phyloP scores from a whole-genome alignment of 2,329 filamentous ascomycete species.

The Volutella citrinella region DNA sequence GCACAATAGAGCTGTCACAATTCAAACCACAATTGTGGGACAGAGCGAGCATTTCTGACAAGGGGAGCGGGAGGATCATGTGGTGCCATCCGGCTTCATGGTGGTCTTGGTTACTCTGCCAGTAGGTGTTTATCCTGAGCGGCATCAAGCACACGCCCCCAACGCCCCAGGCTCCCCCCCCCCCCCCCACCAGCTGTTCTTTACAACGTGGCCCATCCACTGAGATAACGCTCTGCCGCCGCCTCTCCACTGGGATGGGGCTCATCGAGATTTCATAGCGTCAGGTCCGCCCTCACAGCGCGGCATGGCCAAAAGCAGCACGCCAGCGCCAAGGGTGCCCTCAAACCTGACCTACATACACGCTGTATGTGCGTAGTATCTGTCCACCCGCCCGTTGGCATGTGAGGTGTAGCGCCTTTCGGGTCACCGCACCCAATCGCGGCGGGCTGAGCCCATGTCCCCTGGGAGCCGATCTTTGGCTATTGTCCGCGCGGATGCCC shows the following conservation, averaged over 20 bases:
- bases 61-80: not conserved
- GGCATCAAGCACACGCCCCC: too few species aligned
- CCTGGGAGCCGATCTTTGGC: constrained; percentile 22
- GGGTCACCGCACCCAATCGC: constrained; percentile 22
- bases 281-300: too few species aligned
- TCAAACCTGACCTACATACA: constrained; percentile 6
- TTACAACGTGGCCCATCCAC: too few species aligned
- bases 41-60: not conserved
- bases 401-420: constrained; percentile 25
- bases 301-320: too few species aligned
- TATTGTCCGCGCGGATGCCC: constrained; percentile 18
- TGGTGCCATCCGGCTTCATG: constrained; percentile 22
- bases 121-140: constrained; percentile 8
- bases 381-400: constrained; percentile 24
- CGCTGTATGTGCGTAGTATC: constrained; percentile 16
- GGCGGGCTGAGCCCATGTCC: constrained; percentile 13
- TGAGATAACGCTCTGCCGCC: too few species aligned
- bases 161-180: too few species aligned
- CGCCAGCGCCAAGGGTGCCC: constrained; percentile 11
- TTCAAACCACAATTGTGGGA: too few species aligned
- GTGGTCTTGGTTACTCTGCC: constrained; percentile 9
- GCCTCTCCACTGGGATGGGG: too few species aligned
- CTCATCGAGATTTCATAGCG: too few species aligned
- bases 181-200: too few species aligned
- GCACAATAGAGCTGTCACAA: too few species aligned